Conservation (phyloP, 1,284 basidiomycete genomes). For the Tilletia setariae region DNA sequence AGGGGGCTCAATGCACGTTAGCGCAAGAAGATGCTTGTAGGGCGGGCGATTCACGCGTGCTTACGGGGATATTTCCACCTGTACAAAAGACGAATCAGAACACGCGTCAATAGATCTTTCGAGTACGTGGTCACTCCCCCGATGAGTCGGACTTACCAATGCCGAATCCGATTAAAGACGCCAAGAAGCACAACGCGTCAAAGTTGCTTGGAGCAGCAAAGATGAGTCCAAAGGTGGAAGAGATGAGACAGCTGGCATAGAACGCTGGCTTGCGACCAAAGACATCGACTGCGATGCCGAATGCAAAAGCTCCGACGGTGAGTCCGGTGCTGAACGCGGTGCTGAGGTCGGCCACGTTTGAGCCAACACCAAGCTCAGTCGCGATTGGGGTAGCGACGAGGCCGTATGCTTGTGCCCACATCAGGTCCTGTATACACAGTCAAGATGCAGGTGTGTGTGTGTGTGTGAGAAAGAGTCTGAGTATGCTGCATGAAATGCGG, state of each 20-base stretch:
- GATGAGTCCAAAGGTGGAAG: slow-evolving; percentile 42
- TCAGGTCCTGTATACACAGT: slow-evolving; percentile 28
- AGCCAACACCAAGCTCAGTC: slow-evolving; percentile 29
- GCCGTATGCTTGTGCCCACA: slow-evolving; percentile 46
- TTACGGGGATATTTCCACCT: slow-evolving; percentile 10
- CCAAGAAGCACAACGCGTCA: slow-evolving; percentile 35
- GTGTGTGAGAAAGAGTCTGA: not conserved
- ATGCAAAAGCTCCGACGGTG: slow-evolving; percentile 46
- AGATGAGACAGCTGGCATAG: slow-evolving; percentile 43
- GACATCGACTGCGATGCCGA: slow-evolving; percentile 47
- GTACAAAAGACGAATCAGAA: not conserved
- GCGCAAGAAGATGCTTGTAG: too few relatives aligned
- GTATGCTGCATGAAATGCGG: not conserved
- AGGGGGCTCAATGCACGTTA: not conserved
- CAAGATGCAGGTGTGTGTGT: not conserved
- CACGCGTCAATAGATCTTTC: not conserved
- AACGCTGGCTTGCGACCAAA: slow-evolving; percentile 46
- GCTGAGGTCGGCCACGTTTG: slow-evolving; percentile 32
- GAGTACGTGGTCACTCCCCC: not conserved
- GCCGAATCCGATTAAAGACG: slow-evolving; percentile 40
- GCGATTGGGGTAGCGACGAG: slow-evolving; percentile 39
- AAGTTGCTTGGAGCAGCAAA: slow-evolving; percentile 36
- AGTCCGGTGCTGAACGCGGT: slow-evolving; percentile 44
- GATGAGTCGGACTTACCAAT: slow-evolving; percentile 28
- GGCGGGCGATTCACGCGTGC: not conserved